Conservation (phyloP, 345 rosid species). For the Populus davidiana region DNA sequence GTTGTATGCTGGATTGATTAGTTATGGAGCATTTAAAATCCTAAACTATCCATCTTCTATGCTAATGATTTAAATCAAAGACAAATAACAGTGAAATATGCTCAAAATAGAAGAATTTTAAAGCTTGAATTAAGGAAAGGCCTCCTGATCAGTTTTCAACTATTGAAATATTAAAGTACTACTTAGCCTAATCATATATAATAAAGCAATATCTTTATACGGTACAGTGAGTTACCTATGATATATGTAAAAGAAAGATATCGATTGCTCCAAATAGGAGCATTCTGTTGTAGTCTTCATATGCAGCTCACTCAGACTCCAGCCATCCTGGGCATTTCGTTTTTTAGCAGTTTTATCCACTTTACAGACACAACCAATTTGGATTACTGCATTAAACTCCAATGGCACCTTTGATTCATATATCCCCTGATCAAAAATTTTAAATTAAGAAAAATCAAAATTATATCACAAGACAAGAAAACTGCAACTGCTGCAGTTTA, state of each 20-base stretch:
- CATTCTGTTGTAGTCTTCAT: constrained; percentile 93
- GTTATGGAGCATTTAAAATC: too few species aligned
- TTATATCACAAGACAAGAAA: background rate
- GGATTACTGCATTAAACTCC: constrained; percentile 75
- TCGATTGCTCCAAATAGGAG: constrained; percentile 69
- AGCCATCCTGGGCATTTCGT: constrained; percentile 68
- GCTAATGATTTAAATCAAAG: too few species aligned
- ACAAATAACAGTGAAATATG: too few species aligned
- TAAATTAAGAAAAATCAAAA: constrained; percentile 15
- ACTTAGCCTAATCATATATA: background rate
- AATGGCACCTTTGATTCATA: constrained; percentile 78
- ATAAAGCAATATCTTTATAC: constrained; percentile 2
- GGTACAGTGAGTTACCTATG: constrained; percentile 57
- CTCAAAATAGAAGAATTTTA: too few species aligned
- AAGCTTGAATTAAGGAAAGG: too few species aligned
- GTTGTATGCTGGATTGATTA: too few species aligned
- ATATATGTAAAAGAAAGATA: constrained; percentile 80
- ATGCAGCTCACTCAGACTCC: constrained; percentile 76
- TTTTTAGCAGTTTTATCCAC: constrained; percentile 64
- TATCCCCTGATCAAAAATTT: constrained; percentile 62
- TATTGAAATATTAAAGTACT: background rate
- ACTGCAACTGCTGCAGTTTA: background rate
- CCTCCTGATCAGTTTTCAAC: too few species aligned
- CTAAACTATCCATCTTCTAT: too few species aligned
- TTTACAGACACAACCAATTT: constrained; percentile 93